Evolutionary conservation across 441 rosid species (phyloP), one percentile per base, ranked within the genome.

Genomic region (Syzygium syzygioides): DNA sequence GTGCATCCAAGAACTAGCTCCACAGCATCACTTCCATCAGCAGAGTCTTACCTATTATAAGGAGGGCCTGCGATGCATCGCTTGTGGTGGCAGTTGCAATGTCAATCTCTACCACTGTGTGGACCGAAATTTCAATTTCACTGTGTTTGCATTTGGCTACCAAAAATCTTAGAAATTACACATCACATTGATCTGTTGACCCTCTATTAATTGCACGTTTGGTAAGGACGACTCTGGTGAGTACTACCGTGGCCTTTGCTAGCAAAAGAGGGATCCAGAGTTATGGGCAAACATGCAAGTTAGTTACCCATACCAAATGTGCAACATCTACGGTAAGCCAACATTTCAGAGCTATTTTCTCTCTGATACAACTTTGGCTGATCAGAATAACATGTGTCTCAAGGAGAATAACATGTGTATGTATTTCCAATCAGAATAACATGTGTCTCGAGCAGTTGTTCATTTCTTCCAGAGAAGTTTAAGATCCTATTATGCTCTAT

Each of bases 231-330:
- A 68, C 14, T 6, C 54, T 14, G 88, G 52, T 17, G 85, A 68
- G 20, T 55, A 71, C 34, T 50, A 68, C 59, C 66, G 88, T 32
- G 62, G 30, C 32, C 20, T 41, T 23, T 87, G 85, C 34, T 41
- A 66, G 88, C 60, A 34, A 26, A 87, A 28, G 28, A 87, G 88
- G 88, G 7, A 87, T 20, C 88, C 85, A 7, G 88, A 87, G 54
- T 45, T 26, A 7, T 83, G 88, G 17, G 85, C 66, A 62, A n/a
- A 37, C 12, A 13, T 64, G 84, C 32, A 9, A 23, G 30, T 87
- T 64, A 28, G 37, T 23, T 50, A 57, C 88, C 52, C 85, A 64
- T 30, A 87, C 64, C 52, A 12, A 68, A 23, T 87, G 84, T 13
- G 26, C 54, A 53, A 53, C 48, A 45, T 45, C 48, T 45, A 45